Conservation (phyloP, 2,329 filamentous ascomycete species). For the Sordariomycetes sp. region DNA sequence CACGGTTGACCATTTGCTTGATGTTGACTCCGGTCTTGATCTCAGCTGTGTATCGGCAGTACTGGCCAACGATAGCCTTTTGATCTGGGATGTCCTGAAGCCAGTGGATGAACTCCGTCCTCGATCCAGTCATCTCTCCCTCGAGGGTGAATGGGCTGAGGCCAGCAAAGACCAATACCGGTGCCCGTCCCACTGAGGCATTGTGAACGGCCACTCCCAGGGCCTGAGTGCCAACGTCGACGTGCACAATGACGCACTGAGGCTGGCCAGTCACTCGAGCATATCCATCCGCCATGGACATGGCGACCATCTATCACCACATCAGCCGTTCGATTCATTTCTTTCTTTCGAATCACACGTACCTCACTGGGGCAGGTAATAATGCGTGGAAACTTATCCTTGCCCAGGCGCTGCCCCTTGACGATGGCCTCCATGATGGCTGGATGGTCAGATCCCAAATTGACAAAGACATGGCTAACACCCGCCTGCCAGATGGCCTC, state of each 20-base stretch:
- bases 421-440: constrained; percentile 75
- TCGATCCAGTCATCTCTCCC: constrained; percentile 66
- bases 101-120: constrained; percentile 82
- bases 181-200: constrained; percentile 63
- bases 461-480: constrained; percentile 30
- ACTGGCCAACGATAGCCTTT: constrained; percentile 71
- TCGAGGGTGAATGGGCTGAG: constrained; percentile 69
- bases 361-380: constrained; percentile 78
- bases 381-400: constrained; percentile 57
- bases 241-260: constrained; percentile 71
- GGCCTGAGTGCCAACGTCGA: constrained; percentile 75
- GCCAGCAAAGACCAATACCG: constrained; percentile 70
- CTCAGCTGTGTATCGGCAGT: constrained; percentile 76
- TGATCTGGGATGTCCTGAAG: constrained; percentile 79
- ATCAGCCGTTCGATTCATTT: background rate
- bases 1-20: constrained; percentile 83
- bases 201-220: constrained; percentile 74
- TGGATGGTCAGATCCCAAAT: constrained; percentile 64
- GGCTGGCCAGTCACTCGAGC: constrained; percentile 63
- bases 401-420: constrained; percentile 60
- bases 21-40: constrained; percentile 78
- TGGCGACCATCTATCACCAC: constrained; percentile 60
- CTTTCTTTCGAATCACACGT: constrained; percentile 11
- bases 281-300: constrained; percentile 79
- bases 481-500: constrained; percentile 3